Conservation (phyloP, 331 rosid species). For the Rosa hybrid region DNA sequence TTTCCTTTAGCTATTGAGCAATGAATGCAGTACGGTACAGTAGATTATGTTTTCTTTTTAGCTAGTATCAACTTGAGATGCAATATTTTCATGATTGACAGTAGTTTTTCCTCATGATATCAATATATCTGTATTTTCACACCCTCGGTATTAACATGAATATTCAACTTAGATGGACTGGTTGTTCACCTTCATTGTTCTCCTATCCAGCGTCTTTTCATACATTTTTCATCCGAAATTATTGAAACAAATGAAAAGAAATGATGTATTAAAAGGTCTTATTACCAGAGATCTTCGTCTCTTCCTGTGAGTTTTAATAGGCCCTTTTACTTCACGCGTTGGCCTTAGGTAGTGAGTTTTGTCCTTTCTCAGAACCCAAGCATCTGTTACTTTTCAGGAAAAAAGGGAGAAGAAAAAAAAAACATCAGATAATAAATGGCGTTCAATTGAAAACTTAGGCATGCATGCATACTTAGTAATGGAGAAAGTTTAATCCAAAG, state of each 20-base stretch:
- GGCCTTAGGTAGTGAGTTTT: neutral
- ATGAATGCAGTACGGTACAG: neutral
- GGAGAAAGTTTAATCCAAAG: neutral
- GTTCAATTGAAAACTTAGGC: neutral
- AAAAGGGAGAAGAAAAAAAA: neutral
- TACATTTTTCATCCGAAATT: neutral
- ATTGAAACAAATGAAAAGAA: neutral
- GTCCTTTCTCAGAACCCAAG: no score
- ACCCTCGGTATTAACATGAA: neutral
- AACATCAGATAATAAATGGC: neutral
- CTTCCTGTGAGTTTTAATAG: neutral
- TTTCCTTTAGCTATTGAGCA: slow-evolving; percentile 13
- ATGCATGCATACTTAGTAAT: neutral
- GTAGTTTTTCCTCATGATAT: neutral
- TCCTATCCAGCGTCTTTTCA: neutral
- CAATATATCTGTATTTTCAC: neutral
- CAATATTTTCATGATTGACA: neutral
- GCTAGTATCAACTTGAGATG: neutral
- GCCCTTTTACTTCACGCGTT: neutral
- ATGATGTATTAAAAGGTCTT: neutral
- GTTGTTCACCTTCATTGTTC: neutral
- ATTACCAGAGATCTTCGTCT: neutral
- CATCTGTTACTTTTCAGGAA: neutral
- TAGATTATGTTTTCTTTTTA: neutral
- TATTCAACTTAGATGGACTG: neutral